These are phyloP conservation scores for Trametopsis cervina DNA, from an alignment of 768 basidiomycete genomes.

Conservation along the genomic window DNA sequence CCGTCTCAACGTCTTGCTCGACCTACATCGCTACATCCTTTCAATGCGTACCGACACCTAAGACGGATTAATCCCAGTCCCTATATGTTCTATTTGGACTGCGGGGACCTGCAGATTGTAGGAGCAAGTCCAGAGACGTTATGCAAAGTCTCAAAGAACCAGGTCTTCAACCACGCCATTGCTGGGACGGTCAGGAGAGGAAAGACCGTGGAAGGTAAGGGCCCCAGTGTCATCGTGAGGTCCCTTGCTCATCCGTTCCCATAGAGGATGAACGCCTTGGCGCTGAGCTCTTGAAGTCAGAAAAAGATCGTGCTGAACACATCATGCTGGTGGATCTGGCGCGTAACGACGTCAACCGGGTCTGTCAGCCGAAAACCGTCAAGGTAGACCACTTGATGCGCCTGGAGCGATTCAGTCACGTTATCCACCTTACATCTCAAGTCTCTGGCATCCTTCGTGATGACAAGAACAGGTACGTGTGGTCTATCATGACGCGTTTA, in stretches of 20 bases:
- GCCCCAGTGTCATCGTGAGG: neutral
- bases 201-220: conserved; percentile 74
- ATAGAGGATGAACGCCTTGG: conserved; percentile 88
- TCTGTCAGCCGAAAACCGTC: conserved; percentile 91
- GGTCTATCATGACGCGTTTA: neutral
- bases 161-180: conserved; percentile 96
- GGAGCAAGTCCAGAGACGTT: conserved; percentile 97
- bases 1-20: conserved; percentile 88
- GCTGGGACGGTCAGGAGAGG: conserved; percentile 92
- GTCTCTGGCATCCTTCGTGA: conserved; percentile 82
- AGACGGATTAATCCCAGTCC: conserved; percentile 96
- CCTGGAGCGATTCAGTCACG: conserved; percentile 94
- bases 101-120: conserved; percentile 89
- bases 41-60: conserved; percentile 93
- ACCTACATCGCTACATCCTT: conserved; percentile 86
- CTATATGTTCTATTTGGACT: conserved; percentile 98
- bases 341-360: conserved; percentile 96
- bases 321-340: conserved; percentile 99
- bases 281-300: conserved; percentile 67
- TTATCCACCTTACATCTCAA: conserved; percentile 95
- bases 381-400: conserved; percentile 94
- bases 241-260: conserved; percentile 3
- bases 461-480: conserved; percentile 68
- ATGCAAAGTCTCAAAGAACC: conserved; percentile 88
- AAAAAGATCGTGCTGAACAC: conserved; percentile 96